Evolutionary conservation across 139 green algal species (phyloP).

Genomic region (Bryopsis sp.): DNA sequence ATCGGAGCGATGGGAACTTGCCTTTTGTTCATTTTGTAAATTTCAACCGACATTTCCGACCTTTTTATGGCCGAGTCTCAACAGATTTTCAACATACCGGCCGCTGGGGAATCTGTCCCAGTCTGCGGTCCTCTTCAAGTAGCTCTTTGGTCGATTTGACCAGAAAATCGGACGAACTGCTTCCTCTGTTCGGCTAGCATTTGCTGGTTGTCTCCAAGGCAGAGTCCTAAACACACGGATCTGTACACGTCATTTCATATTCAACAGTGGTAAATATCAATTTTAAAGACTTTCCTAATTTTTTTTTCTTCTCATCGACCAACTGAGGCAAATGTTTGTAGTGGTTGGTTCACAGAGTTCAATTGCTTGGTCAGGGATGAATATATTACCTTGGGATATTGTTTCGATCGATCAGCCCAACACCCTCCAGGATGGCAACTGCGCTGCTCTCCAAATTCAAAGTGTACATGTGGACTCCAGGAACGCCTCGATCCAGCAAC

Average conservation of each 20-base stretch:
- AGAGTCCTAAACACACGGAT: too few species aligned
- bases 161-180: constrained; percentile 75
- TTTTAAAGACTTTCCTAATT: too few species aligned
- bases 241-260: too few species aligned
- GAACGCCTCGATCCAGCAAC: constrained; percentile 54
- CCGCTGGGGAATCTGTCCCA: constrained; percentile 60
- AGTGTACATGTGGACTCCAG: constrained; percentile 93
- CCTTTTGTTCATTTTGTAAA: too few species aligned
- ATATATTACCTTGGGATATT: neutral
- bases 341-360: too few species aligned
- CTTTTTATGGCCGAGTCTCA: neutral
- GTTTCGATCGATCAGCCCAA: constrained; percentile 57
- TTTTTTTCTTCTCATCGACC: too few species aligned
- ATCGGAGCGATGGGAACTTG: too few species aligned
- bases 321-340: too few species aligned
- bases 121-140: constrained; percentile 58
- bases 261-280: too few species aligned
- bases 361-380: too few species aligned
- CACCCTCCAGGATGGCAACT: constrained; percentile 69
- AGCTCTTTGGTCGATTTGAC: constrained; percentile 63
- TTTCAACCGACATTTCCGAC: too few species aligned
- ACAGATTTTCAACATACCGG: constrained; percentile 24
- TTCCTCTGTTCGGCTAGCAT: constrained; percentile 35
- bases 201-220: constrained; percentile 42
- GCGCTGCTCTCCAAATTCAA: constrained; percentile 80